Conservation (phyloP, 2,329 filamentous ascomycete genomes). For the Aspergillus sp. region DNA sequence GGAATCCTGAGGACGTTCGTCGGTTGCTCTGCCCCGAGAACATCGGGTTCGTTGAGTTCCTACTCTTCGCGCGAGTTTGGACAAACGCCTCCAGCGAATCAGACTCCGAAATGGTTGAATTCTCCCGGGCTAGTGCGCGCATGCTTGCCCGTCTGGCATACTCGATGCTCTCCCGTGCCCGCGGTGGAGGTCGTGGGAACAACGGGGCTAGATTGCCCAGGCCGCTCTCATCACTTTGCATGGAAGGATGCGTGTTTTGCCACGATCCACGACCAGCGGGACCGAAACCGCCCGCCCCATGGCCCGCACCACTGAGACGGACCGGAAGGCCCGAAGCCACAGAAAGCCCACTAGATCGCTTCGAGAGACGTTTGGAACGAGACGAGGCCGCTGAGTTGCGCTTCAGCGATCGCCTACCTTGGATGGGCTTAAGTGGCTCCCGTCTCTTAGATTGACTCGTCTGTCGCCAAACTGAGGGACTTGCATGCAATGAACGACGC, state of each 20-base stretch:
- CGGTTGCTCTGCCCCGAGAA: slow-evolving; percentile 31
- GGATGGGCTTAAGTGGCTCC: slow-evolving; percentile 30
- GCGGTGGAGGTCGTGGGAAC: slow-evolving; percentile 29
- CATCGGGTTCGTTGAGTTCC: slow-evolving; percentile 33
- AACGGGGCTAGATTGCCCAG: slow-evolving; percentile 30
- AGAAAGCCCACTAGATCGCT: slow-evolving; percentile 33
- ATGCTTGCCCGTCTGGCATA: slow-evolving; percentile 25
- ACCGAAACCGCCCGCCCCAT: slow-evolving; percentile 35
- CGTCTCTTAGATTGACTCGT: slow-evolving; percentile 25
- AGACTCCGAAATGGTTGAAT: slow-evolving; percentile 26
- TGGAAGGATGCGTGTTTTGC: slow-evolving; percentile 30
- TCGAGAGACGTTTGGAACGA: slow-evolving; percentile 30
- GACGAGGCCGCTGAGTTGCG: slow-evolving; percentile 30
- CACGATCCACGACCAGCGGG: slow-evolving; percentile 33
- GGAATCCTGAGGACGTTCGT: slow-evolving; percentile 26
- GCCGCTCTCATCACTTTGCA: slow-evolving; percentile 30
- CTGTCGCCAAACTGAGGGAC: slow-evolving; percentile 22
- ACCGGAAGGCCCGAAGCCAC: slow-evolving; percentile 32
- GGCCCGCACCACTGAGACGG: slow-evolving; percentile 36
- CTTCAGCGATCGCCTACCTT: slow-evolving; percentile 29
- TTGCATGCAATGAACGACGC: slow-evolving; percentile 23
- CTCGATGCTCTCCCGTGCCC: slow-evolving; percentile 20
- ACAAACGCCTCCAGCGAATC: slow-evolving; percentile 35
- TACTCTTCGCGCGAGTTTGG: slow-evolving; percentile 30
- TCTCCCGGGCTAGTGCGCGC: slow-evolving; percentile 24